Percentiles rank a stretch among this genome's conserved stretches.
phyloP scores from a whole-genome alignment of 2,329 filamentous ascomycete genomes.

The Trichoderma asperellum region DNA sequence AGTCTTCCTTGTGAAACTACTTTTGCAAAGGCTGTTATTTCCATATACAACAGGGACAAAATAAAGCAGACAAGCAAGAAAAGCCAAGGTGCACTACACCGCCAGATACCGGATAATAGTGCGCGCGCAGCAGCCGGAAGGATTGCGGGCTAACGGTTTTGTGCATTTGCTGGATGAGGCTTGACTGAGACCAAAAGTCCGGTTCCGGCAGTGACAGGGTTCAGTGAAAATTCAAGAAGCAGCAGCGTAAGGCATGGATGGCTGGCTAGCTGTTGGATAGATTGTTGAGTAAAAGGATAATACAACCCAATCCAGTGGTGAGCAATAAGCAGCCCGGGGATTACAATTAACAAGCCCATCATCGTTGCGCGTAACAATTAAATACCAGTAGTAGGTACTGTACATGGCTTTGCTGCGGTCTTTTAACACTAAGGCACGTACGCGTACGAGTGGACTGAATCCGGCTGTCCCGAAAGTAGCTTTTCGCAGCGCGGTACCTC shows the following conservation, averaged over 20 bases:
- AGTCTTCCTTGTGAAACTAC: not conserved
- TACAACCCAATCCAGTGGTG: not conserved
- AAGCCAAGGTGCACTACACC: not conserved
- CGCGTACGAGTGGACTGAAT: conserved; percentile 19
- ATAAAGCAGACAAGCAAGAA: not conserved
- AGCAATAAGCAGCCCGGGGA: conserved; percentile 20
- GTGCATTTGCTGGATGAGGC: not conserved
- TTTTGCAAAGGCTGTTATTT: not conserved
- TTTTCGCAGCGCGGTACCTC: conserved; percentile 3
- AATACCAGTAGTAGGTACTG: too few relatives aligned
- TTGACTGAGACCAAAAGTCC: conserved; percentile 1
- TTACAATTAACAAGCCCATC: conserved; percentile 12
- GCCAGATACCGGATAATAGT: not conserved
- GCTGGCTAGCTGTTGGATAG: not conserved
- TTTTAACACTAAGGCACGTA: not conserved
- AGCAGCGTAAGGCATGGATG: not conserved
- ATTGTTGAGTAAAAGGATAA: not conserved
- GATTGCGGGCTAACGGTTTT: conserved; percentile 11
- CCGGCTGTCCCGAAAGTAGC: conserved; percentile 26
- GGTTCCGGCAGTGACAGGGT: conserved; percentile 7
- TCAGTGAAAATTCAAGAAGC: not conserved
- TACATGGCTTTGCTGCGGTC: not conserved
- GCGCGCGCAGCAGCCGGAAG: not conserved
- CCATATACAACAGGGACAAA: not conserved
- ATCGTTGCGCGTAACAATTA: not conserved